These are phyloP conservation scores for Serendipita sp. DNA, from an alignment of 768 basidiomycete genomes.

Conservation along the genomic window DNA sequence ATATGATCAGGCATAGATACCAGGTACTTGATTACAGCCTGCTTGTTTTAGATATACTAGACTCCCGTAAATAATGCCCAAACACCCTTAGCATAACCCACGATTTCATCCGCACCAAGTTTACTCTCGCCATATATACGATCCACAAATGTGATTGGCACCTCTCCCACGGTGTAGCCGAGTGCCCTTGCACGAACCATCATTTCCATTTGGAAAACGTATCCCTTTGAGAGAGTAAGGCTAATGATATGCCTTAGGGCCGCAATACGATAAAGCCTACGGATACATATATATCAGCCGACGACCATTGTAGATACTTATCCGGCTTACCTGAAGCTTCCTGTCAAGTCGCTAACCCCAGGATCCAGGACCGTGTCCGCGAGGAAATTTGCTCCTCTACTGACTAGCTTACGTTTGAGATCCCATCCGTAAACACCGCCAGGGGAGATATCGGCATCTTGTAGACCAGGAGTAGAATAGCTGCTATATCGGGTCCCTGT, in stretches of 20 bases:
- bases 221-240: slow-evolving; percentile 72
- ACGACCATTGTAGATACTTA: not conserved
- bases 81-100: slow-evolving; percentile 74
- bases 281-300: not conserved
- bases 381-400: slow-evolving; percentile 77
- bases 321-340: slow-evolving; percentile 60
- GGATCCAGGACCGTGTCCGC: slow-evolving; percentile 74
- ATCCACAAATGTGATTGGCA: slow-evolving; percentile 91
- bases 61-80: slow-evolving; percentile 63
- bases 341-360: slow-evolving; percentile 80
- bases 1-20: not conserved
- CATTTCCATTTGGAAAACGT: slow-evolving; percentile 98
- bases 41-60: slow-evolving; percentile 18
- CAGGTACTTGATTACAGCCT: not conserved
- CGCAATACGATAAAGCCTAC: slow-evolving; percentile 56
- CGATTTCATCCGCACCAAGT: slow-evolving; percentile 73
- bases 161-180: slow-evolving; percentile 76
- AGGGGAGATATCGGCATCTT: slow-evolving; percentile 36
- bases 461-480: slow-evolving; percentile 37
- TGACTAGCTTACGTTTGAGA: slow-evolving; percentile 73
- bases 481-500: slow-evolving; percentile 80
- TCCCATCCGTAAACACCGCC: slow-evolving; percentile 93
- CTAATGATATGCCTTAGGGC: slow-evolving; percentile 75
- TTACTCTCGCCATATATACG: slow-evolving; percentile 89
- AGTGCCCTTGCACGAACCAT: slow-evolving; percentile 77